Conservation (phyloP, 108 stramenopile genomes). For the Stephanodiscus triporus region DNA sequence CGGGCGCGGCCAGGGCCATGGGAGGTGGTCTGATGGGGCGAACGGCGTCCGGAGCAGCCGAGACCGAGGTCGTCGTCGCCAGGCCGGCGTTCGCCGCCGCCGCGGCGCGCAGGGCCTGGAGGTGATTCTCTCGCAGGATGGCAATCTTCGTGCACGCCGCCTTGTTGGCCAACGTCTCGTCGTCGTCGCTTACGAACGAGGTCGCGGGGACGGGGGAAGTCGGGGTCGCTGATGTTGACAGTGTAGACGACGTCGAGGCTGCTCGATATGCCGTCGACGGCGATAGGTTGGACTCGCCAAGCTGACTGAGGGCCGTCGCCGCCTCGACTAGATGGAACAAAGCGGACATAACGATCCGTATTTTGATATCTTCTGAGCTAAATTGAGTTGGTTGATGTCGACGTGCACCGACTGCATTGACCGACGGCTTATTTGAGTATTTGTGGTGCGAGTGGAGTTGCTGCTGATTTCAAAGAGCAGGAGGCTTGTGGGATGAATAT, state of each 20-base stretch:
- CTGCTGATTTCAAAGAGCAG: too few relatives aligned
- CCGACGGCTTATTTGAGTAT: too few relatives aligned
- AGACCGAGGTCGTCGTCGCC: background rate
- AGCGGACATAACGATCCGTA: slow-evolving; percentile 9
- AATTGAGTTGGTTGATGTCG: too few relatives aligned
- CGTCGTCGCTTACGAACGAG: slow-evolving; percentile 24
- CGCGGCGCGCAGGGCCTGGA: slow-evolving; percentile 21
- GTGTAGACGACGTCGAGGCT: slow-evolving; percentile 7
- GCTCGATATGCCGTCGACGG: slow-evolving; percentile 17
- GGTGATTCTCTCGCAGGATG: slow-evolving; percentile 29
- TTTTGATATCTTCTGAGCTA: too few relatives aligned
- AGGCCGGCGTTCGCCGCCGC: slow-evolving; percentile 10
- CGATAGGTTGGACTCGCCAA: slow-evolving; percentile 20
- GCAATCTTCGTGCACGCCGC: slow-evolving; percentile 16
- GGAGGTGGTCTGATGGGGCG: background rate
- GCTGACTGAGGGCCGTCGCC: slow-evolving; percentile 60
- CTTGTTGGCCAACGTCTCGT: background rate
- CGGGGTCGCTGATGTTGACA: slow-evolving; percentile 10
- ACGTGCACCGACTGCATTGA: too few relatives aligned
- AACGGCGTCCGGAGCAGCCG: slow-evolving; percentile 6
- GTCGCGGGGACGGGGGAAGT: background rate
- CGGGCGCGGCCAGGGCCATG: background rate
- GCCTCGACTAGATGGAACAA: slow-evolving; percentile 64
- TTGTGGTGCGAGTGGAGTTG: too few relatives aligned
- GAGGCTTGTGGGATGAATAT: too few relatives aligned